phyloP scores from a whole-genome alignment of 768 basidiomycete genomes.

The Hypholoma fasciculare region DNA sequence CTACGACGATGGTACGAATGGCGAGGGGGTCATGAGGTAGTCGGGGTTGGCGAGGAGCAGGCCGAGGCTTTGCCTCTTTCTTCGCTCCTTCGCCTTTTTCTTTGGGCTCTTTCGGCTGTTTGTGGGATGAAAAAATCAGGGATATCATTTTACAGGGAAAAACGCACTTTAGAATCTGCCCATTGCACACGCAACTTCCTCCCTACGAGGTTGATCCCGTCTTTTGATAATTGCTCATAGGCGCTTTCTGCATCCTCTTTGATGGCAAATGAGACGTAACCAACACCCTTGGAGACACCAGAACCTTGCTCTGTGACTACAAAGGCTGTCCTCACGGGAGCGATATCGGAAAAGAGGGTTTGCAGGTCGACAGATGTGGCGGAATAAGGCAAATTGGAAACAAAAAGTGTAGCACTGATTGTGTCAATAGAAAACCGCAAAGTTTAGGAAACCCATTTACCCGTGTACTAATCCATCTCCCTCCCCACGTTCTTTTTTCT shows the following conservation, averaged over 20 bases:
- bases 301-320: conserved; percentile 81
- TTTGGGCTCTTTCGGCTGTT: conserved; percentile 46
- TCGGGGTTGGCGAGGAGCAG: conserved; percentile 31
- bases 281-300: conserved; percentile 88
- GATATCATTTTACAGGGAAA: neutral
- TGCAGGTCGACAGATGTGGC: conserved; percentile 90
- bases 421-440: neutral
- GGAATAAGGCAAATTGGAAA: conserved; percentile 89
- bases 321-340: conserved; percentile 92
- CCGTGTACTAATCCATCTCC: conserved; percentile 17
- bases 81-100: conserved; percentile 31
- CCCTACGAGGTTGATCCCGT: conserved; percentile 66
- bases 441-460: conserved; percentile 2
- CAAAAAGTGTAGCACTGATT: conserved; percentile 83
- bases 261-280: conserved; percentile 91
- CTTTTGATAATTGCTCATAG: conserved; percentile 60
- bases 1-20: conserved; percentile 76
- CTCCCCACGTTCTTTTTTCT: conserved; percentile 16
- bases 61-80: conserved; percentile 41
- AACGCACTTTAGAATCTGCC: conserved; percentile 75
- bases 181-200: conserved; percentile 75
- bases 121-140: conserved; percentile 1
- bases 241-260: conserved; percentile 85
- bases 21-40: conserved; percentile 71
- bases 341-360: conserved; percentile 93